Base-by-base conservation (phyloP, 805 yeast species). In the Candida golubevii region DNA sequence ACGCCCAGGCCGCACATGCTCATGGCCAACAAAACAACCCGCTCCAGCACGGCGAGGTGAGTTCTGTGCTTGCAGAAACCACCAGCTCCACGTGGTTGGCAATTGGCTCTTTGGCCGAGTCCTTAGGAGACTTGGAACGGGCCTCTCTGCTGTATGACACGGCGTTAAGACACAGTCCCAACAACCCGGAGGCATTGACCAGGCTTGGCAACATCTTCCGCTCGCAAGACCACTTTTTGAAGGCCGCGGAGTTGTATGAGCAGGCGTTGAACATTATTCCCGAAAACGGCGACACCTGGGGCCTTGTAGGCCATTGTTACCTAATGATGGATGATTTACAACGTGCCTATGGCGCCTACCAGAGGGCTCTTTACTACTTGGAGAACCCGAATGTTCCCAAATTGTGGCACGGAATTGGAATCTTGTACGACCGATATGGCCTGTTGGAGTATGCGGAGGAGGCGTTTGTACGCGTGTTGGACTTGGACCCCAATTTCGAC, bases 321-420 rank as follows among this genome's bases (percentile, higher is more conserved):
- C 71, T 93, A 55, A 93, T 93, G 97, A 72, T 90, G 62, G 99
- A 93, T 65, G 99, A 93, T 59, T 75, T 93, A 48, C 97, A 88
- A 63, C 80, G 96, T 57, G 97, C 97, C 7, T 93, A 93, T 63
- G 85, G 90, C 36, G 96, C 98, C 3, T 93, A 93, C 69, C 99
- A 93, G 69, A 90, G 95, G 61, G 98, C 98, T 3, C 72, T 93
- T 39, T 85, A 87, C 65, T 93, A 88, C 62, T 69, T 90, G 60
- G 88, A 86, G 51, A 91, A 93, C 59, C 95, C 97, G 38, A 88
- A 88, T 55, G 97, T 90, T 43, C 98, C 98, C 45, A 89, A 89
- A 62, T 77, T 93, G 55, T 93, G 99, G 99, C 97, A 93, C 66
- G 99, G 99, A 0, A 91, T 93, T 53, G 99, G 99, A 31, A 93